A percentile compares a stretch with the other conserved stretches of the same genome.
phyloP scores from a whole-genome alignment of 768 basidiomycete genomes.

The Pisolithus sp. region DNA sequence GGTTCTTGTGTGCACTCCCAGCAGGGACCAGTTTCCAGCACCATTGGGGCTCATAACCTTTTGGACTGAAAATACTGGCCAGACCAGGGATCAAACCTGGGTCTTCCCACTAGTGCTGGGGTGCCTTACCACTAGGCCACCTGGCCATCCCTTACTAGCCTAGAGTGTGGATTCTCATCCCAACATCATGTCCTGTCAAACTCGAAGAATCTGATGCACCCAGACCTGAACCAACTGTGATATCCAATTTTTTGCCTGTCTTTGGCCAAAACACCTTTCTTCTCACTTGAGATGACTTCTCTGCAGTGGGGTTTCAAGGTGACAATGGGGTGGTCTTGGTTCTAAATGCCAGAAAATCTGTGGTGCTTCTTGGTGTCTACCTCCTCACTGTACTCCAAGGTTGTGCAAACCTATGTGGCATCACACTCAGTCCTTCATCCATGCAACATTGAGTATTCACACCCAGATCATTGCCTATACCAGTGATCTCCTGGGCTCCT shows the following conservation, averaged over 20 bases:
- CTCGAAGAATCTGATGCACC: not conserved
- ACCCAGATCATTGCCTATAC: slow-evolving; percentile 74
- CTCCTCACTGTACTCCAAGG: slow-evolving; percentile 57
- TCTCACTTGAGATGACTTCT: slow-evolving; percentile 36
- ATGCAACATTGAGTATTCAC: slow-evolving; percentile 56
- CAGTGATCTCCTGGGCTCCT: slow-evolving; percentile 27
- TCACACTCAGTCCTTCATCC: slow-evolving; percentile 37
- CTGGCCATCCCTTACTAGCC: too few relatives aligned
- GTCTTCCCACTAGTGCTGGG: too few relatives aligned
- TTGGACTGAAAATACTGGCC: too few relatives aligned
- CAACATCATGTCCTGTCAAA: not conserved
- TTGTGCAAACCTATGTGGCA: slow-evolving; percentile 50
- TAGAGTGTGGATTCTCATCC: too few relatives aligned
- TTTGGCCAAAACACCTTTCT: slow-evolving; percentile 25
- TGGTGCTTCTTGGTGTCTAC: slow-evolving; percentile 68
- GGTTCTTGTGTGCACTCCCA: too few relatives aligned
- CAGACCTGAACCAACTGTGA: not conserved
- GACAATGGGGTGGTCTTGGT: slow-evolving; percentile 33
- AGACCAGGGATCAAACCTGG: too few relatives aligned
- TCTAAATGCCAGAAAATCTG: slow-evolving; percentile 43
- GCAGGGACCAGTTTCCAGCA: too few relatives aligned
- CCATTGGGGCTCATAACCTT: too few relatives aligned
- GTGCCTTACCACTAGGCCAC: too few relatives aligned
- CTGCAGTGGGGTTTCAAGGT: slow-evolving; percentile 20
- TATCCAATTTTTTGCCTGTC: not conserved